These are phyloP conservation scores for Drechmeria coniospora DNA, from an alignment of 2,329 filamentous ascomycete species.

Conservation along the genomic window DNA sequence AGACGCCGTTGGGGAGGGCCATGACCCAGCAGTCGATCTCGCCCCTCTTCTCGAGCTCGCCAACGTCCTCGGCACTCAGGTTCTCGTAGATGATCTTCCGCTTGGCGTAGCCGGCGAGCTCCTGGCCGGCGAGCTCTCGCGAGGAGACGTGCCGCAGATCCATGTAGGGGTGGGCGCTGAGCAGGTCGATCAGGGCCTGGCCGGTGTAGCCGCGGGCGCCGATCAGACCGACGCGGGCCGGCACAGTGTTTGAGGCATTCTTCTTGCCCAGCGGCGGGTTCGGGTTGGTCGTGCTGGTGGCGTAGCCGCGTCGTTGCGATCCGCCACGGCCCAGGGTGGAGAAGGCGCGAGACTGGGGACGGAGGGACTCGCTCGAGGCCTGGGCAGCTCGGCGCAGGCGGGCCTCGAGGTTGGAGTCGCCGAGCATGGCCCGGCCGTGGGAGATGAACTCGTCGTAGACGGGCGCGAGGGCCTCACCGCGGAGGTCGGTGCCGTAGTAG, in stretches of 20 bases:
- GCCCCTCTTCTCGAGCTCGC: constrained; percentile 66
- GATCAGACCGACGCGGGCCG: constrained; percentile 72
- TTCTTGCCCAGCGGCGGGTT: constrained; percentile 82
- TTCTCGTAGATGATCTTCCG: constrained; percentile 86
- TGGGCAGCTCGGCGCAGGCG: constrained; percentile 65
- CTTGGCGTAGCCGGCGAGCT: constrained; percentile 82
- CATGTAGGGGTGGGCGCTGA: constrained; percentile 80
- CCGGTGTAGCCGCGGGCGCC: constrained; percentile 85
- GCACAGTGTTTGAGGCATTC: constrained; percentile 68
- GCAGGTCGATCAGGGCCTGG: constrained; percentile 60
- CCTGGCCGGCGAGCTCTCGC: constrained; percentile 75
- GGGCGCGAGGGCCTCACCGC: constrained; percentile 58
- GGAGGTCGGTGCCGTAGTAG: constrained; percentile 81
- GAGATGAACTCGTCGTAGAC: constrained; percentile 75
- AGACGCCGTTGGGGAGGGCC: constrained; percentile 90
- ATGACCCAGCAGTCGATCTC: constrained; percentile 95
- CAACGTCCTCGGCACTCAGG: constrained; percentile 71
- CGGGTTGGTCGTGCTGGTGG: constrained; percentile 32
- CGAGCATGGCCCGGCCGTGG: constrained; percentile 74
- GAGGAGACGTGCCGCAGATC: constrained; percentile 87
- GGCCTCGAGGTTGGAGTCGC: constrained; percentile 78
- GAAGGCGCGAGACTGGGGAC: constrained; percentile 10
- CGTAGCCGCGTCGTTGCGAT: constrained; percentile 8
- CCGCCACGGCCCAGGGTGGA: constrained; percentile 7
- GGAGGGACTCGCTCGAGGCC: constrained; percentile 42